Base-by-base conservation (phyloP, 257 asterid genomes). In the Buddleja alternifolia region DNA sequence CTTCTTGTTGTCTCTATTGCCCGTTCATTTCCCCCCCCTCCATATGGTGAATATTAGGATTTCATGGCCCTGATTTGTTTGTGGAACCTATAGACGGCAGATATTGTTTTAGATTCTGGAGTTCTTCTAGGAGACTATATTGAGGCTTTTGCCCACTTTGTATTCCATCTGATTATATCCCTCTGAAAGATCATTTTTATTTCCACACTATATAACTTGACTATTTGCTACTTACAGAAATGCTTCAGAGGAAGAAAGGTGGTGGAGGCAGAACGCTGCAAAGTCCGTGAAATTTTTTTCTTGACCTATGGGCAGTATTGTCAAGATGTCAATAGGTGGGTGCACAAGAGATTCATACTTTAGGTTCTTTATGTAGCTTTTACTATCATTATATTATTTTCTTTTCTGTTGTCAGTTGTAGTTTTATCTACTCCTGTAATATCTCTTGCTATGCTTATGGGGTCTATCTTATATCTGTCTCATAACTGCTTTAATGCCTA, bases 231-330 rank as follows among this genome's bases (percentile, higher is more conserved):
- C 51, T 70, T 73, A 76, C 97, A 93, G 97, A 94, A 84, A 87
- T 85, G 88, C 90, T 94, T 85, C 78, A 84, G 99, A 76, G 97
- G 99, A 73, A 90, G 96, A 82, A 89, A 66, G 81, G 83, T 58
- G 69, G 95, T 84, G 29, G 89, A 83, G 79, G 86, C 87, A 72
- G 97, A 83, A 80, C 91, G 95, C 12, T 75, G 82, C 83, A 80
- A 70, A 78, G 92, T 82, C 52, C 99, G 99, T 10, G 82, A 94
- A 64, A 63, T 73, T 50, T 94, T 94, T 75, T 86, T 88, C 76
- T 60, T 45, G 71, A 83, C 86, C 58, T 89, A 84, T 71, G 97
- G 97, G 47, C 76, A 83, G 67, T 67, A 52, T 70, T 84, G 90
- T 78, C 86, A 83, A 67, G 73, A 75, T 74, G 93, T 91, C 74